phyloP scores from a whole-genome alignment of 1,284 basidiomycete genomes.

The Puccinia coronata region DNA sequence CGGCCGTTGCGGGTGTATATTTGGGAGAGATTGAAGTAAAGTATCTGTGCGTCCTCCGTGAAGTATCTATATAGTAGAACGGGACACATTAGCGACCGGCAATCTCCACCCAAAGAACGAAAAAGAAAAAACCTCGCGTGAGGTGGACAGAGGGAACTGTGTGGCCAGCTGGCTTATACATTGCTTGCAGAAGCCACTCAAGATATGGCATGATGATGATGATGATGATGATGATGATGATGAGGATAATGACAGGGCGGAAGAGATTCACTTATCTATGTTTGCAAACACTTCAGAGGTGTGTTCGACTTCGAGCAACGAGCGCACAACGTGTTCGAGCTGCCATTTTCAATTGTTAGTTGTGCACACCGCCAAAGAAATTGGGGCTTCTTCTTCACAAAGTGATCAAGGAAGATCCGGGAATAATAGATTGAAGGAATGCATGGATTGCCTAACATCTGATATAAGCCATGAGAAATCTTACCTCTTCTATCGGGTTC shows the following conservation, averaged over 20 bases:
- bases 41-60: slow-evolving; percentile 6
- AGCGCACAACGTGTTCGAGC: slow-evolving; percentile 24
- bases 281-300: slow-evolving; percentile 29
- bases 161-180: too few relatives aligned
- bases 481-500: neutral
- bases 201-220: too few relatives aligned
- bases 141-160: neutral
- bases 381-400: too few relatives aligned
- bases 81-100: neutral
- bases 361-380: too few relatives aligned
- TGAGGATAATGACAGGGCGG: too few relatives aligned
- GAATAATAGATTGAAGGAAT: too few relatives aligned
- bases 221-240: too few relatives aligned
- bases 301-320: slow-evolving; percentile 2
- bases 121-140: neutral
- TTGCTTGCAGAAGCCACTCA: too few relatives aligned
- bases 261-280: slow-evolving; percentile 26
- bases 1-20: slow-evolving; percentile 10
- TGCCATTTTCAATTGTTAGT: too few relatives aligned
- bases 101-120: neutral
- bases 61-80: slow-evolving; percentile 2
- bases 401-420: too few relatives aligned
- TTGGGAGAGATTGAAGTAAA: slow-evolving; percentile 7
- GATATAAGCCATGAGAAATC: too few relatives aligned
- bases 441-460: too few relatives aligned